These are phyloP conservation scores for Colletotrichum higginsianum DNA, from an alignment of 2,329 filamentous ascomycete species.

Conservation along the genomic window DNA sequence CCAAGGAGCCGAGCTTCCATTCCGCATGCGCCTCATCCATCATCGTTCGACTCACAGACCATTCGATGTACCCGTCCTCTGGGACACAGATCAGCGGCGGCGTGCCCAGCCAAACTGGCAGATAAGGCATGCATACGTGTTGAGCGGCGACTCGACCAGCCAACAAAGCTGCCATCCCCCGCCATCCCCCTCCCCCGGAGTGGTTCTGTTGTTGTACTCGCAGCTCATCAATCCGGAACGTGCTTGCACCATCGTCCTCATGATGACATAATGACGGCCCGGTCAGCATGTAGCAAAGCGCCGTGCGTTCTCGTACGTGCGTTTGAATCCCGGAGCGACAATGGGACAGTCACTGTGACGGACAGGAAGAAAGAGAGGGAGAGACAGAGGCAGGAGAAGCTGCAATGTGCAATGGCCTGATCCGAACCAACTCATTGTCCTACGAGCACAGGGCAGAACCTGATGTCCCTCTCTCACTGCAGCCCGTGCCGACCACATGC, in stretches of 20 bases:
- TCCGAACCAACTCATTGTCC: background rate
- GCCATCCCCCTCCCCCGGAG: background rate
- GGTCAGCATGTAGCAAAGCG: constrained; percentile 15
- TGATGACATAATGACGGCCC: constrained; percentile 35
- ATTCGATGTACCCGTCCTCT: constrained; percentile 2
- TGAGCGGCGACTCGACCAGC: constrained; percentile 24
- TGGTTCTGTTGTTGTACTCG: background rate
- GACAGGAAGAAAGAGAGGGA: background rate
- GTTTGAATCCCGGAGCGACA: background rate
- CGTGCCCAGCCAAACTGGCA: constrained; percentile 24
- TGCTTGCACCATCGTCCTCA: constrained; percentile 11
- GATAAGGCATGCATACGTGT: constrained; percentile 38
- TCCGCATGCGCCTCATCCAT: background rate
- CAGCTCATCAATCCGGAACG: background rate
- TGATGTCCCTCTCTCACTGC: background rate
- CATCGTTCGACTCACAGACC: background rate
- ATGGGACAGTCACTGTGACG: background rate
- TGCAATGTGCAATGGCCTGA: constrained; percentile 6
- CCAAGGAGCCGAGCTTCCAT: constrained; percentile 4
- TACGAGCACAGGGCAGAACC: constrained; percentile 2
- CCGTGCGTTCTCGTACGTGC: constrained; percentile 18
- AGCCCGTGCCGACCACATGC: constrained; percentile 2
- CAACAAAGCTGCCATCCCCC: background rate
- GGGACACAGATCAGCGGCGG: constrained; percentile 30
- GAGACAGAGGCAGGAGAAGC: too few species aligned